Evolutionary conservation across 129 eudicot genomes (phyloP).

Genomic region (Kitagawia praeruptora): DNA sequence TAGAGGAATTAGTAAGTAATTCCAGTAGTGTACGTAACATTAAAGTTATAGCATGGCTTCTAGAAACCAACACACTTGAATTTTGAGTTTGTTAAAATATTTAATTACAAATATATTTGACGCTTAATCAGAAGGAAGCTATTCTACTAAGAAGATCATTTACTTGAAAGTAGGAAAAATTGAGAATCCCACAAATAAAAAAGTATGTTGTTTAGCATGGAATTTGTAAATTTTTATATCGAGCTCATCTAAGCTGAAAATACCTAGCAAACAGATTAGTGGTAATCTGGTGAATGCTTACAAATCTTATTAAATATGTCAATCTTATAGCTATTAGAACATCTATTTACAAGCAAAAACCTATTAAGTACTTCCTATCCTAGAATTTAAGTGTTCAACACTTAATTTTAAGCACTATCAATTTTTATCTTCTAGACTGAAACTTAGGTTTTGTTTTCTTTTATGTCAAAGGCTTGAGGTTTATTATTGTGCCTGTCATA

Average conservation of each 20-base stretch:
- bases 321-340: neutral
- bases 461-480: neutral
- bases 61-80: too few relatives aligned
- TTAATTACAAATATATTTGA: too few relatives aligned
- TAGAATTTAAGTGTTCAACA: neutral
- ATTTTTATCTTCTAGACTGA: neutral
- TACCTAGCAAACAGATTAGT: neutral
- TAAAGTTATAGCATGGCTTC: neutral
- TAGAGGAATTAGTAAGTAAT: neutral
- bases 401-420: neutral
- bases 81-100: too few relatives aligned
- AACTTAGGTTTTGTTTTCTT: neutral
- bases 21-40: neutral
- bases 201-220: too few relatives aligned
- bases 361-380: neutral
- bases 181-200: neutral
- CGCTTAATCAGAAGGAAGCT: too few relatives aligned
- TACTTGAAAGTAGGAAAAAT: neutral
- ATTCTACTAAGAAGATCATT: neutral
- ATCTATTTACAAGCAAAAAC: neutral
- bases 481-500: neutral
- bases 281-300: neutral
- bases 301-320: neutral
- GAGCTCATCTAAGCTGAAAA: neutral
- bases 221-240: too few relatives aligned